Evolutionary conservation across 139 green algal genomes (phyloP), one percentile per base, ranked within the genome.

Genomic region (Axilococcus clingmanii): DNA sequence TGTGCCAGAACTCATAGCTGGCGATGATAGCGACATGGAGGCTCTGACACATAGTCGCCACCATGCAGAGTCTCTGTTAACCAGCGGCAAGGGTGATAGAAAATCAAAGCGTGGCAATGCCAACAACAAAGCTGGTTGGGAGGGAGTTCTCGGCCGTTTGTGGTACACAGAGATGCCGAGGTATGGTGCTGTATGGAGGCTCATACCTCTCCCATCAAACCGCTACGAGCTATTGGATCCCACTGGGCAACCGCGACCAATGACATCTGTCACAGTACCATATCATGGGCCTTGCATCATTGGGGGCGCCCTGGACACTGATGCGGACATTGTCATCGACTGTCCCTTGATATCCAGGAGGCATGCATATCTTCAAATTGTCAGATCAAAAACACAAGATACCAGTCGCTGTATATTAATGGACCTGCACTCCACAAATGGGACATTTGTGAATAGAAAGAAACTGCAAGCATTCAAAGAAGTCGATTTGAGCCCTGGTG

Each of bases 381-480:
- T 59, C 44, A 41, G 55, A 9, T 24, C 27, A 6, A 31, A 16
- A 7, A 41, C n/a, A 12, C n/a, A 30, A 29, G 52, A 36, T 31
- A 38, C 44, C 12, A 28, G 7, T 11, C 49, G 47, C 7, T 43
- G 59, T 29, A 12, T 71, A 14, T 33, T 78, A 23, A 73, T 64
- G 11, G 63, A 72, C 40, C 24, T 77, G 61, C 40, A 36, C 14
- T 59, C 45, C 14, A 68, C 41, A 15, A 76, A 76, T 29, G 63
- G 52, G 48, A 77, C 67, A 8, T 71, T 42, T 12, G 40, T 78
- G 20, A 78, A 78, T 51, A 37, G 67, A 29, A 24, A 19, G 2
- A 48, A 53, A 31, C 36, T 52, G 24, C 19, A 40, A 38, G 37
- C 19, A 35, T 27, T 30, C 20, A 42, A 53, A 25, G 57, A 69